These are phyloP conservation scores for Ligustrum vulgare DNA, from an alignment of 257 asterid genomes.

Conservation along the genomic window DNA sequence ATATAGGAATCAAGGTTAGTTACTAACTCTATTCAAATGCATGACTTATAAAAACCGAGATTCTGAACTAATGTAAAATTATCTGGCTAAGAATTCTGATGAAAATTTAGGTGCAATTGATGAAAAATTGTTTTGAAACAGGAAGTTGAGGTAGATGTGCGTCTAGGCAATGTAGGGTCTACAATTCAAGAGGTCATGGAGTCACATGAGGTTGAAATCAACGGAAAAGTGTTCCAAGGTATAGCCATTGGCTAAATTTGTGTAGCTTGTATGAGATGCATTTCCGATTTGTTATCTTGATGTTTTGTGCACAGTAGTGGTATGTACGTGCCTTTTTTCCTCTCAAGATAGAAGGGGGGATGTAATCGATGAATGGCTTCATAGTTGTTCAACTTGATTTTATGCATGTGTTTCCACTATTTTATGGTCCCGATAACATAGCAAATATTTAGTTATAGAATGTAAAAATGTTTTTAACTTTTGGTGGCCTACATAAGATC, in stretches of 20 bases:
- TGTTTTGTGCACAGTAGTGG: not conserved
- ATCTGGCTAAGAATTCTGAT: too few species aligned
- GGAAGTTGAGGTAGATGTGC: too few species aligned
- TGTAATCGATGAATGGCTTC: constrained; percentile 9
- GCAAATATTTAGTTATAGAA: not conserved
- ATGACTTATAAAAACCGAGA: too few species aligned
- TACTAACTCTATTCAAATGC: too few species aligned
- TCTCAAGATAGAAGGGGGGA: not conserved
- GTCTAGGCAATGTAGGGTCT: too few species aligned
- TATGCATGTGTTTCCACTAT: too few species aligned
- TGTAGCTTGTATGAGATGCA: constrained; percentile 10
- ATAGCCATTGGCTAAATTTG: constrained; percentile 15
- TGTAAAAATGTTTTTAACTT: not conserved
- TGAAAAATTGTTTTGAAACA: too few species aligned
- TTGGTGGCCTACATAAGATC: not conserved
- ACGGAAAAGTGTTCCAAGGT: constrained; percentile 96
- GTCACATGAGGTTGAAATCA: too few species aligned
- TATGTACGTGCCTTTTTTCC: not conserved
- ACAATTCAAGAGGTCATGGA: too few species aligned
- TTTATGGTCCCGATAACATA: not conserved
- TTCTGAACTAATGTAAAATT: too few species aligned
- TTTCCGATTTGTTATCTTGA: not conserved
- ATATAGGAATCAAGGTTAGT: too few species aligned
- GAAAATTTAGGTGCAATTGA: too few species aligned
- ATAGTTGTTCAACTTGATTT: not conserved